Conservation (phyloP, 2,329 filamentous ascomycete genomes). For the Zasmidium citrigriseum region DNA sequence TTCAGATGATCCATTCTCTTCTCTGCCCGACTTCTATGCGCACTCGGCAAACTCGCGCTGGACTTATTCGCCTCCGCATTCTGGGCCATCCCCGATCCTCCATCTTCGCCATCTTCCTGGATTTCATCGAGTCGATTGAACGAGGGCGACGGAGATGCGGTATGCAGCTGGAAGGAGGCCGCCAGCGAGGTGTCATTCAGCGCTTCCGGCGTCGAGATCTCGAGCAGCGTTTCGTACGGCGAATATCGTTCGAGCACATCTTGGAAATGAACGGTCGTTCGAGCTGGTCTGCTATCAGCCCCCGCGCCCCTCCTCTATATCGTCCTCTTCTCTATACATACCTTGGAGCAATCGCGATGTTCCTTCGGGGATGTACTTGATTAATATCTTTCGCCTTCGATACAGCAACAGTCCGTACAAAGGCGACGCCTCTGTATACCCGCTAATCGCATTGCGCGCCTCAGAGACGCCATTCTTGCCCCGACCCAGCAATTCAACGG, state of each 20-base stretch:
- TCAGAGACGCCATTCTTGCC: constrained; percentile 84
- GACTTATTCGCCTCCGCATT: constrained; percentile 7
- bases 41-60: constrained; percentile 19
- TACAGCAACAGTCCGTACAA: constrained; percentile 92
- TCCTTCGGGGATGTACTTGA: constrained; percentile 90
- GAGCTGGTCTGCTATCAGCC: constrained; percentile 57
- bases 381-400: constrained; percentile 81
- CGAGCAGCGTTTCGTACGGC: constrained; percentile 82
- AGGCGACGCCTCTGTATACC: constrained; percentile 81
- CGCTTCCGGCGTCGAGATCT: constrained; percentile 72
- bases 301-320: not conserved
- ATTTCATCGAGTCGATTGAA: constrained; percentile 87
- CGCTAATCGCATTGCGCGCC: constrained; percentile 73
- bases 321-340: constrained; percentile 45
- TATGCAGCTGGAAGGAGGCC: constrained; percentile 79
- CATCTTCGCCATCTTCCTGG: constrained; percentile 87
- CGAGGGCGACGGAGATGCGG: constrained; percentile 78
- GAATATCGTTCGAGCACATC: constrained; percentile 68
- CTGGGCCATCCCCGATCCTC: constrained; percentile 12
- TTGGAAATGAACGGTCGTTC: constrained; percentile 71
- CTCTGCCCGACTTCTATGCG: constrained; percentile 28
- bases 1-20: constrained; percentile 30
- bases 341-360: constrained; percentile 92
- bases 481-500: constrained; percentile 73
- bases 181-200: constrained; percentile 87